Base-by-base conservation (phyloP, 257 asterid species). In the Rubia yunnanensis region DNA sequence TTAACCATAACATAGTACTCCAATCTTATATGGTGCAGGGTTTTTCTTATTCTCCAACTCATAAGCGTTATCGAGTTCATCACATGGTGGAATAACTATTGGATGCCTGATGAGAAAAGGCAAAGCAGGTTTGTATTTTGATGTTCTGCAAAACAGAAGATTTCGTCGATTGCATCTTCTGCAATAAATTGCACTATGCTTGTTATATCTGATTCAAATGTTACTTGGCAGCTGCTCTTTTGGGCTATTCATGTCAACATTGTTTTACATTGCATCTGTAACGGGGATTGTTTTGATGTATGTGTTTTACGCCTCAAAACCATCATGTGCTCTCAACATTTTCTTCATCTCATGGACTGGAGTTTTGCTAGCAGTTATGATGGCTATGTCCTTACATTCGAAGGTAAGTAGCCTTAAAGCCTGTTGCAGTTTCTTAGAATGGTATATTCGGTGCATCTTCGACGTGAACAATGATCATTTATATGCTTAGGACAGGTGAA, bases 321-420 rank as follows among this genome's bases (percentile, higher is more conserved):
- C 76, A 17, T 75, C 91, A 0, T 92, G 98, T 81, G 65, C 84
- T 53, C 88, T 92, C 68, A 92, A 89, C 86, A 87, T 89, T 75
- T 92, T 92, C 80, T 92, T 92, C 88, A 84, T 92, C 76, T 73
- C 96, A 36, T 92, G 96, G 96, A 87, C 96, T 0, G 96, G 83
- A 10, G 59, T 92, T 82, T 81, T 92, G 73, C 91, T 92, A 4
- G 75, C 80, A 1, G 97, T 89, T n/a, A 92, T 92, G 95, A 85
- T 92, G 98, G 84, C 66, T 44, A 80, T 89, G 44, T 85, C 96
- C 5, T 78, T 92, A 75, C 96, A 92, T 76, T 89, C 95, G 8
- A 92, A 83, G 97, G 98, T 92, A 82, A 92, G 96, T 92, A 80
- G 20, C 62, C 50, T 39, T 35, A 8, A 27, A 20, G 20, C 11